These are phyloP conservation scores for Chlorella sp. DNA, from an alignment of 139 green algal species.

Conservation along the genomic window DNA sequence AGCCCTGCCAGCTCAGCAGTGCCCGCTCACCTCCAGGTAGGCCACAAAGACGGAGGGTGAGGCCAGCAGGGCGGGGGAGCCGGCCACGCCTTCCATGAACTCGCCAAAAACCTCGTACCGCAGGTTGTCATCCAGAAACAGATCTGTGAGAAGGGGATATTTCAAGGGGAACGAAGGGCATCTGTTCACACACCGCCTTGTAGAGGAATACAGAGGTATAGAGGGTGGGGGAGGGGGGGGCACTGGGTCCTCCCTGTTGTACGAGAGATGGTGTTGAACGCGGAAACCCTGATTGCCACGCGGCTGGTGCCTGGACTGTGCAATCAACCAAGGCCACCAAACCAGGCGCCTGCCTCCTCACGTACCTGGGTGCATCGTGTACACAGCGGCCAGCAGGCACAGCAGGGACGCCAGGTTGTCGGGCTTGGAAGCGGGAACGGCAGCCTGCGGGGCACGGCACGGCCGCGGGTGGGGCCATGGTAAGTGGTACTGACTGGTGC, in stretches of 20 bases:
- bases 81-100: constrained; percentile 56
- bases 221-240: too few relatives aligned
- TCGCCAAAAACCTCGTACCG: constrained; percentile 33
- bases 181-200: too few relatives aligned
- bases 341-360: too few relatives aligned
- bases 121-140: constrained; percentile 55
- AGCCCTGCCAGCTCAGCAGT: not conserved
- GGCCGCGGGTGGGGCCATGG: too few relatives aligned
- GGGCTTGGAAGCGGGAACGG: not conserved
- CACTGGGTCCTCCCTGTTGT: too few relatives aligned
- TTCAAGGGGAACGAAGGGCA: not conserved
- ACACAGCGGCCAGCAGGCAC: constrained; percentile 40
- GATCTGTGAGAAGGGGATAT: not conserved
- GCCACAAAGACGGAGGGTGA: constrained; percentile 55
- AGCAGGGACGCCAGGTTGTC: constrained; percentile 50
- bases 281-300: too few relatives aligned
- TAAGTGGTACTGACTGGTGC: not conserved
- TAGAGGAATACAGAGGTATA: too few relatives aligned
- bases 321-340: not conserved
- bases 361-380: constrained; percentile 48
- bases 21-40: constrained; percentile 64
- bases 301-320: not conserved
- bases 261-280: too few relatives aligned
- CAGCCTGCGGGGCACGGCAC: not conserved
- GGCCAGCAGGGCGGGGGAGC: not conserved